phyloP scores from a whole-genome alignment of 1,139 yeast genomes.

The Scheffersomyces lignicola region DNA sequence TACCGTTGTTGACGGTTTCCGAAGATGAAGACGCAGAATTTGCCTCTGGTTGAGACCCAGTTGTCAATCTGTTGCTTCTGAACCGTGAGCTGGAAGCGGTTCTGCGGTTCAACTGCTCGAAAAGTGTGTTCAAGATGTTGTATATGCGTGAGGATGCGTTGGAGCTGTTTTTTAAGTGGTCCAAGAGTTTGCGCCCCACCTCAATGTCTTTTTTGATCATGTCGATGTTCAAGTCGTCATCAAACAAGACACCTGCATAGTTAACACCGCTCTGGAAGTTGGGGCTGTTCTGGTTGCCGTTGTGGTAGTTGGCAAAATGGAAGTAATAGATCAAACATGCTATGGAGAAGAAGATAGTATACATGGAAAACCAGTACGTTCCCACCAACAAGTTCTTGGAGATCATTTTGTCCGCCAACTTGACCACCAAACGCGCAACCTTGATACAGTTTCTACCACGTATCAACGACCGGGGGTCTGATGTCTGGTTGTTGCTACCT shows the following conservation, averaged over 20 bases:
- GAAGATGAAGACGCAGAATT: not conserved
- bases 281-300: slow-evolving; percentile 17
- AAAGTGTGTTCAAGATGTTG: slow-evolving; percentile 72
- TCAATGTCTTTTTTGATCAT: slow-evolving; percentile 79
- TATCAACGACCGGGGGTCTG: slow-evolving; percentile 52
- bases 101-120: slow-evolving; percentile 75
- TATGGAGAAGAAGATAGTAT: slow-evolving; percentile 88
- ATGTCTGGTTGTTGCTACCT: slow-evolving; percentile 30
- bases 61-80: slow-evolving; percentile 9
- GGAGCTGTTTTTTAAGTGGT: slow-evolving; percentile 69
- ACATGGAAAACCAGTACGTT: slow-evolving; percentile 90
- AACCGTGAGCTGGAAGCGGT: slow-evolving; percentile 48
- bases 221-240: slow-evolving; percentile 64
- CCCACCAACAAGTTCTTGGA: slow-evolving; percentile 74
- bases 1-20: not conserved
- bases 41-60: not conserved
- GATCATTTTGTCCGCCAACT: slow-evolving; percentile 80
- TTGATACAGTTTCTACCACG: slow-evolving; percentile 84
- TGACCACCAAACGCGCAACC: slow-evolving; percentile 82
- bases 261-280: slow-evolving; percentile 32
- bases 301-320: slow-evolving; percentile 57
- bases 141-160: slow-evolving; percentile 80
- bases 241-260: slow-evolving; percentile 49
- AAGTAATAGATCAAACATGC: slow-evolving; percentile 85
- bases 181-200: slow-evolving; percentile 73